These are phyloP conservation scores for Ampelocalamus luodianensis DNA, from an alignment of 176 grass and related monocot species.

Conservation along the genomic window DNA sequence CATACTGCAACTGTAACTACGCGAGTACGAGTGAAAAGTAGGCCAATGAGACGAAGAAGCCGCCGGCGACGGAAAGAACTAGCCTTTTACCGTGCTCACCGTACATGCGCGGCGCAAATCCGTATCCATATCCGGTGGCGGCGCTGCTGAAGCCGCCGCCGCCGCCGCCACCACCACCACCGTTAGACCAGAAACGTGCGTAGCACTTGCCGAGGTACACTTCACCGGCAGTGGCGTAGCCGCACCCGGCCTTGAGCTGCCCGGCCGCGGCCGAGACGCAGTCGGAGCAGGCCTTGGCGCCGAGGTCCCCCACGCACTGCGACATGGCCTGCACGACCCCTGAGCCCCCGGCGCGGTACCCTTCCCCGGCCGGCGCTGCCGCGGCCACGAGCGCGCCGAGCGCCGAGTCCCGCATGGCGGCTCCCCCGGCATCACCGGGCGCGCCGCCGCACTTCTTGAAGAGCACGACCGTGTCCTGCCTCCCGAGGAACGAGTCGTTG, in stretches of 20 bases:
- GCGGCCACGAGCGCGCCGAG: conserved; percentile 59
- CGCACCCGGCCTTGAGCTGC: conserved; percentile 76
- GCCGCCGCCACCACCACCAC: too few relatives aligned
- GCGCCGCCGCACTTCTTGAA: conserved; percentile 79
- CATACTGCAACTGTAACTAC: conserved; percentile 20
- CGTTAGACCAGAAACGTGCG: conserved; percentile 70
- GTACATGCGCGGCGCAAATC: not conserved
- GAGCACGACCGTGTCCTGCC: conserved; percentile 70
- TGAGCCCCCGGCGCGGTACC: conserved; percentile 63
- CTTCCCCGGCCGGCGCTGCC: conserved; percentile 51
- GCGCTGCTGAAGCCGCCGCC: conserved; percentile 36
- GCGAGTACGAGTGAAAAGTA: conserved; percentile 21
- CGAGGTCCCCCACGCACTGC: conserved; percentile 90
- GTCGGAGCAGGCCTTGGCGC: conserved; percentile 61
- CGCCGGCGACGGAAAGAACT: not conserved
- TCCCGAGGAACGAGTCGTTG: conserved; percentile 84
- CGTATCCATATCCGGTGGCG: not conserved
- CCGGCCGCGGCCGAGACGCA: conserved; percentile 64
- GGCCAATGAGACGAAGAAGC: conserved; percentile 27
- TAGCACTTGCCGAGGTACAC: conserved; percentile 96
- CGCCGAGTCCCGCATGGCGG: conserved; percentile 72
- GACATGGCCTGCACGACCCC: conserved; percentile 85
- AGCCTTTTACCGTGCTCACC: not conserved
- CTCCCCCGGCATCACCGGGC: conserved; percentile 47
- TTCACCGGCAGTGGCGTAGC: conserved; percentile 61